Percentiles rank a stretch among this genome's conserved stretches.
These are phyloP conservation scores for Colletotrichum chrysophilum DNA, from an alignment of 2,329 filamentous ascomycete genomes.

Conservation along the genomic window DNA sequence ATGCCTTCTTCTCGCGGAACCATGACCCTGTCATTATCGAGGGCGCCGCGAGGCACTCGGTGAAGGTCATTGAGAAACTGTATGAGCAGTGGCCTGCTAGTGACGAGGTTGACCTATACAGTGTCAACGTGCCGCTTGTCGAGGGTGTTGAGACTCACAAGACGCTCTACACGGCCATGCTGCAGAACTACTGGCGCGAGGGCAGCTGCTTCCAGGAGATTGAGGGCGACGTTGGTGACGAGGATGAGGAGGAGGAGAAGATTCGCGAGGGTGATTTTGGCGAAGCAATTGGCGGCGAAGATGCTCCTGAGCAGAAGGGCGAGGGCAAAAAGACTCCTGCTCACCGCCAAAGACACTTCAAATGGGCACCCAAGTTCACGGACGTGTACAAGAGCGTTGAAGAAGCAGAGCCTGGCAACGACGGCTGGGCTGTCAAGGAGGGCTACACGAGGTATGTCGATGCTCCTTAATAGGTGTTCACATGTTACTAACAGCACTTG, in stretches of 20 bases:
- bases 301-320: background rate
- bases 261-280: slow-evolving; percentile 71
- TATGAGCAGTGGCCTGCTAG: slow-evolving; percentile 74
- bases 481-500: slow-evolving; percentile 17
- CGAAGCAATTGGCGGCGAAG: slow-evolving; percentile 34
- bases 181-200: slow-evolving; percentile 90
- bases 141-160: slow-evolving; percentile 74
- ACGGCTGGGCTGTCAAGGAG: slow-evolving; percentile 91
- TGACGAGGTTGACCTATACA: slow-evolving; percentile 79
- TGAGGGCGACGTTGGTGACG: slow-evolving; percentile 67
- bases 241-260: slow-evolving; percentile 73
- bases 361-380: slow-evolving; percentile 87
- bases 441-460: slow-evolving; percentile 78
- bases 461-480: background rate
- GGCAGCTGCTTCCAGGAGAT: slow-evolving; percentile 88
- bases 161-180: slow-evolving; percentile 82
- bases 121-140: slow-evolving; percentile 86
- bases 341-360: slow-evolving; percentile 86
- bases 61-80: slow-evolving; percentile 80
- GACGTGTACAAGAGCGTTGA: slow-evolving; percentile 91
- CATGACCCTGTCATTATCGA: slow-evolving; percentile 84
- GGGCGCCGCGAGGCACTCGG: slow-evolving; percentile 75
- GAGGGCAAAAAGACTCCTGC: slow-evolving; percentile 37
- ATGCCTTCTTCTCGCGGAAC: slow-evolving; percentile 85
- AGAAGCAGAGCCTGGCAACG: slow-evolving; percentile 78